These are phyloP conservation scores for Trifolium subterraneum DNA, from an alignment of 306 rosid genomes.

Conservation along the genomic window DNA sequence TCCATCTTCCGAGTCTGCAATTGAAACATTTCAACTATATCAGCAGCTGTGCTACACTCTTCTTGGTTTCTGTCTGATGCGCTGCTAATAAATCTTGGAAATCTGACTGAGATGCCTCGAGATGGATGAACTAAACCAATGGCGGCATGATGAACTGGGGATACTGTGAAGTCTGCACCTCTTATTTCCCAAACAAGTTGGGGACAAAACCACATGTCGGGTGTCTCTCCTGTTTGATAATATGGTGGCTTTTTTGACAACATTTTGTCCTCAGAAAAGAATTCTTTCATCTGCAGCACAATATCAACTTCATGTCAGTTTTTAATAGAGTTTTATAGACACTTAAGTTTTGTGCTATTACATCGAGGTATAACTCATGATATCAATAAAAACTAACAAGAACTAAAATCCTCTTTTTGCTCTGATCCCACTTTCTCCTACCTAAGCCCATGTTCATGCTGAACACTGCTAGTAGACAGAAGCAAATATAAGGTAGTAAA, in stretches of 20 bases:
- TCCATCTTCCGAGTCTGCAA: constrained; percentile 89
- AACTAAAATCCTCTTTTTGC: neutral
- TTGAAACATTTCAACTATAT: constrained; percentile 76
- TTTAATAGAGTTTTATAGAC: too few species aligned
- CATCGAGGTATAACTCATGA: constrained; percentile 17
- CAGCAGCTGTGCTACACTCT: constrained; percentile 78
- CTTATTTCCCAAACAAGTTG: constrained; percentile 85
- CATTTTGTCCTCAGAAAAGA: constrained; percentile 69
- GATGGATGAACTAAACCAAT: constrained; percentile 79
- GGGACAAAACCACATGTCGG: constrained; percentile 78
- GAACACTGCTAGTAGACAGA: neutral
- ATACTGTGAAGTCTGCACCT: constrained; percentile 88
- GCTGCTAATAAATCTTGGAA: constrained; percentile 67
- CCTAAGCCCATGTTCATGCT: neutral
- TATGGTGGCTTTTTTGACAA: constrained; percentile 76
- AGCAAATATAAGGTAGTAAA: neutral
- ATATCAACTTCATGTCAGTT: constrained; percentile 15
- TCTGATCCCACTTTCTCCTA: neutral
- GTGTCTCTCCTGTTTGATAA: constrained; percentile 76
- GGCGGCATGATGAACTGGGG: constrained; percentile 93
- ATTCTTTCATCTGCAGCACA: constrained; percentile 78
- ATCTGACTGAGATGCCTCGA: constrained; percentile 90
- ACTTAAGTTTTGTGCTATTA: neutral
- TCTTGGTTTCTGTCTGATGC: constrained; percentile 77
- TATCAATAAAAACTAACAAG: neutral